A percentile compares a stretch with the other conserved stretches of the same genome.
Evolutionary conservation across 495 filamentous ascomycete genomes (phyloP).

Genomic region (Chaetomium fimeti): DNA sequence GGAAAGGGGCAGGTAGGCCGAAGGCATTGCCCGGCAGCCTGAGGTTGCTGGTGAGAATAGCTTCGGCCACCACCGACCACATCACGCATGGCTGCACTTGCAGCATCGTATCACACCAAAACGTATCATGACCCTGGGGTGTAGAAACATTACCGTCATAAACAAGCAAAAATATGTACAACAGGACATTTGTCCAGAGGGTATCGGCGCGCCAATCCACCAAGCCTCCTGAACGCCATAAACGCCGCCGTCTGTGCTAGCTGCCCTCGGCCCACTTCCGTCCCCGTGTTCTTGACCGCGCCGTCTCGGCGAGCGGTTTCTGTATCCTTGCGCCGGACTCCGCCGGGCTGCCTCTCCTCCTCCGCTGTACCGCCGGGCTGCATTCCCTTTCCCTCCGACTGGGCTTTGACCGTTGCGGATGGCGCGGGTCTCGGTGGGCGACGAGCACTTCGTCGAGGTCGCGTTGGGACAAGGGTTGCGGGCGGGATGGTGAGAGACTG

Average conservation of each 20-base stretch:
- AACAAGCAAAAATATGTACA: constrained; percentile 31
- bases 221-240: constrained; percentile 31
- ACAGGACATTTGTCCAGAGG: constrained; percentile 34
- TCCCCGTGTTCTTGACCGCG: constrained; percentile 37
- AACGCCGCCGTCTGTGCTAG: constrained; percentile 24
- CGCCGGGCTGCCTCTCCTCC: constrained; percentile 35
- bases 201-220: constrained; percentile 32
- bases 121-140: background rate
- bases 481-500: constrained; percentile 36
- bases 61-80: constrained; percentile 11
- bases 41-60: constrained; percentile 8
- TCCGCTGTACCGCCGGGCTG: constrained; percentile 33
- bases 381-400: constrained; percentile 29
- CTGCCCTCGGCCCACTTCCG: constrained; percentile 31
- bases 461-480: constrained; percentile 29
- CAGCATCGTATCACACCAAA: constrained; percentile 2
- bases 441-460: constrained; percentile 25
- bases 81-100: constrained; percentile 6
- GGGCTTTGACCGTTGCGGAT: constrained; percentile 19
- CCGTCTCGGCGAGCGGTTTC: constrained; percentile 40
- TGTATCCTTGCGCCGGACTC: constrained; percentile 39
- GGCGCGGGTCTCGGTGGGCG: constrained; percentile 29
- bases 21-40: no score
- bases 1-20: background rate
- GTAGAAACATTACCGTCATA: constrained; percentile 20